phyloP scores from a whole-genome alignment of 768 basidiomycete genomes.

The Rubroboletus satanas region DNA sequence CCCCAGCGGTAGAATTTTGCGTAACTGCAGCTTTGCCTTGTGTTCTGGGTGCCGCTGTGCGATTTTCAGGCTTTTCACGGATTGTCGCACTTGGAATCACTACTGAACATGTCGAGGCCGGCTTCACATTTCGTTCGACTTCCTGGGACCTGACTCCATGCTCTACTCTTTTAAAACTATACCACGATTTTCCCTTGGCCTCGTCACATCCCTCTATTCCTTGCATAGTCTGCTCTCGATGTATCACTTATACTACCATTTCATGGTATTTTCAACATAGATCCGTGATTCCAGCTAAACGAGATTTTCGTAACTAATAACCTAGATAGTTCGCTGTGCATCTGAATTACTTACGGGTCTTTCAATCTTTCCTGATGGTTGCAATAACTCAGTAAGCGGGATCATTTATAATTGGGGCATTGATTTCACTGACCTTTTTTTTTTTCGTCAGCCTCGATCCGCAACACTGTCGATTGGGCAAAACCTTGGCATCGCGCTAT shows the following conservation, averaged over 20 bases:
- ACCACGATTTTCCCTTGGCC: slow-evolving; percentile 21
- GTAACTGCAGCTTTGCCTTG: neutral
- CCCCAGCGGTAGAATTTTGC: slow-evolving; percentile 41
- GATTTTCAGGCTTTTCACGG: slow-evolving; percentile 9
- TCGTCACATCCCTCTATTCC: slow-evolving; percentile 15
- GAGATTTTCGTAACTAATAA: slow-evolving; percentile 20
- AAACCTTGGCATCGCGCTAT: neutral
- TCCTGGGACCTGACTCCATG: slow-evolving; percentile 25
- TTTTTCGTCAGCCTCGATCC: slow-evolving; percentile 7
- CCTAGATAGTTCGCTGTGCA: slow-evolving; percentile 24
- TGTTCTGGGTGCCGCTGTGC: slow-evolving; percentile 9
- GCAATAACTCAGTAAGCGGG: slow-evolving; percentile 21
- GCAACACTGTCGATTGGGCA: neutral
- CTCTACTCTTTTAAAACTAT: slow-evolving; percentile 29
- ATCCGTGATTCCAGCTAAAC: slow-evolving; percentile 21
- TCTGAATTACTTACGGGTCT: slow-evolving; percentile 14
- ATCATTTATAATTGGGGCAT: slow-evolving; percentile 3
- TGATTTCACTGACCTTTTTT: slow-evolving; percentile 15
- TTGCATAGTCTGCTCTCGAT: slow-evolving; percentile 32
- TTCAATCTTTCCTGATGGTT: slow-evolving; percentile 3
- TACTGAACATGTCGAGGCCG: slow-evolving; percentile 15
- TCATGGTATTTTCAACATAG: slow-evolving; percentile 25
- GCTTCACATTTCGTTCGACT: slow-evolving; percentile 18
- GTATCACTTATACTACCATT: slow-evolving; percentile 26
- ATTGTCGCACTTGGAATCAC: slow-evolving; percentile 10